phyloP scores from a whole-genome alignment of 2,329 filamentous ascomycete genomes.

The Penicillium sp. region DNA sequence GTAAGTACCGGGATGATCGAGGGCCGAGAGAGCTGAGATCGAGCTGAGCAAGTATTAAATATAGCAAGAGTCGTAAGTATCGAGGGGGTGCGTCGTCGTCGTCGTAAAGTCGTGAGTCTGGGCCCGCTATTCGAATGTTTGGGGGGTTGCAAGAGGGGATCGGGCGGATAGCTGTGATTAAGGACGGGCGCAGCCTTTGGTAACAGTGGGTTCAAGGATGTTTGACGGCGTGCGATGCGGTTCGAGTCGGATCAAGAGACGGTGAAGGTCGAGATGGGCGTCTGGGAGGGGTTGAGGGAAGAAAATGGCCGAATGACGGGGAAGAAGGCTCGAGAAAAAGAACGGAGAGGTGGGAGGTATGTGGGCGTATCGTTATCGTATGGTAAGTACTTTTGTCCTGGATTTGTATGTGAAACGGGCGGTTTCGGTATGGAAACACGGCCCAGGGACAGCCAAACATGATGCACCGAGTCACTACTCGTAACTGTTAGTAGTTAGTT shows the following conservation, averaged over 20 bases:
- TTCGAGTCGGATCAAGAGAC: slow-evolving; percentile 13
- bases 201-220: neutral
- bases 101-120: neutral
- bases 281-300: slow-evolving; percentile 13
- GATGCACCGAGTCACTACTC: neutral
- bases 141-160: neutral
- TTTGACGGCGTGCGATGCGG: neutral
- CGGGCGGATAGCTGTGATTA: neutral
- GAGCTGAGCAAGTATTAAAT: neutral
- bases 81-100: neutral
- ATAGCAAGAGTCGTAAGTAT: neutral
- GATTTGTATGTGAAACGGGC: slow-evolving; percentile 2
- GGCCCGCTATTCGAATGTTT: neutral
- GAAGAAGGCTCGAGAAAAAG: slow-evolving; percentile 22
- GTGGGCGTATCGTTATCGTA: slow-evolving; percentile 11
- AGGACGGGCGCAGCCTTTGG: slow-evolving; percentile 1
- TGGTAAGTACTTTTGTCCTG: slow-evolving; percentile 9
- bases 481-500: too few relatives aligned
- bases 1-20: neutral
- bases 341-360: slow-evolving; percentile 3
- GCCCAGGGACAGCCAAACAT: neutral
- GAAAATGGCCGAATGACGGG: slow-evolving; percentile 2
- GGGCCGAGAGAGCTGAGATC: neutral
- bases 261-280: slow-evolving; percentile 7
- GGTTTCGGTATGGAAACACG: slow-evolving; percentile 9